phyloP scores from a whole-genome alignment of 2,329 filamentous ascomycete species.

The Trichoderma koningiopsis region DNA sequence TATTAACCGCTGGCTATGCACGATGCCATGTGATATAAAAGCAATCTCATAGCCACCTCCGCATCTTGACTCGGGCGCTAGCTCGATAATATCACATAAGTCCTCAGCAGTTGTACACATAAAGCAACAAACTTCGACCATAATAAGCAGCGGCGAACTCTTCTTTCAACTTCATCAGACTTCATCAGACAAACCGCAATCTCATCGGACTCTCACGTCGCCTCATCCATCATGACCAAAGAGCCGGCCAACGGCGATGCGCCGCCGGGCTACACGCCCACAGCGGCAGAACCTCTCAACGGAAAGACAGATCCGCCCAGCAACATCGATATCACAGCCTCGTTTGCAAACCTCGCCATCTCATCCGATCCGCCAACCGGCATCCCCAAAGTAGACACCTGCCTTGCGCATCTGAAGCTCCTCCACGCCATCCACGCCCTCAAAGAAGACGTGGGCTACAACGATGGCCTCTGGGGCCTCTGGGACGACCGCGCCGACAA shows the following conservation, averaged over 20 bases:
- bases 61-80: background rate
- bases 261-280: conserved; percentile 6
- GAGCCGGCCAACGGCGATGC: background rate
- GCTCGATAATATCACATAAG: background rate
- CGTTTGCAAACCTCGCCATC: conserved; percentile 18
- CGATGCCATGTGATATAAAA: background rate
- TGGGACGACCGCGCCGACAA: conserved; percentile 49
- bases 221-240: background rate
- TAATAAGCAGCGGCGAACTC: background rate
- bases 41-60: background rate
- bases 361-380: background rate
- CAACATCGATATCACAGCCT: conserved; percentile 13
- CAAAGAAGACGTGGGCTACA: conserved; percentile 68
- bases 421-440: conserved; percentile 68
- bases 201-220: background rate
- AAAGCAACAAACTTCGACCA: background rate
- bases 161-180: background rate
- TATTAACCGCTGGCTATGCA: background rate
- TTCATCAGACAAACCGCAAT: background rate
- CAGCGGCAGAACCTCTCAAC: background rate
- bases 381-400: conserved; percentile 48
- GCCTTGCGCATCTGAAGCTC: conserved; percentile 73
- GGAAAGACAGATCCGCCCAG: background rate
- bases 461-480: conserved; percentile 68
- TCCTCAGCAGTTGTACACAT: background rate